Evolutionary conservation across 2,329 filamentous ascomycete species (phyloP).

Genomic region (Erysiphe neolycopersici): DNA sequence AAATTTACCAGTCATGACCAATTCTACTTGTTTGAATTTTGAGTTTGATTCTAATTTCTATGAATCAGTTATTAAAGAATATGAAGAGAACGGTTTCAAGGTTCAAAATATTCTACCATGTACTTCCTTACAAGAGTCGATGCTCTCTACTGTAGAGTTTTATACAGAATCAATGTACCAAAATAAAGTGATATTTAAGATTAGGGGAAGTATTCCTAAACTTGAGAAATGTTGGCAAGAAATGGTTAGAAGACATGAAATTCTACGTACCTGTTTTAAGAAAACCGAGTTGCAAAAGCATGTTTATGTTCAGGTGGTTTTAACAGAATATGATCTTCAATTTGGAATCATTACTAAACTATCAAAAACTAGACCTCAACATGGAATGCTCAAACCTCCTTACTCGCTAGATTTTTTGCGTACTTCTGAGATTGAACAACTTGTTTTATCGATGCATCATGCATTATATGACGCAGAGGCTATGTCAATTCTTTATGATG

Average conservation of each 20-base stretch:
- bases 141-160: conserved; percentile 35
- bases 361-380: neutral
- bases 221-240: conserved; percentile 34
- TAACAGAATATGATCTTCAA: conserved; percentile 19
- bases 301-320: conserved; percentile 47
- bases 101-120: conserved; percentile 44
- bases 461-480: conserved; percentile 69
- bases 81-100: conserved; percentile 6
- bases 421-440: conserved; percentile 1
- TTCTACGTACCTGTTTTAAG: conserved; percentile 52
- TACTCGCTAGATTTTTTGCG: conserved; percentile 7
- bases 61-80: conserved; percentile 3
- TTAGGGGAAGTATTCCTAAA: conserved; percentile 22
- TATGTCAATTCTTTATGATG: conserved; percentile 38
- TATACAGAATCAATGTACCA: conserved; percentile 30
- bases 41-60: conserved; percentile 7
- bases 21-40: conserved; percentile 3
- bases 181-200: conserved; percentile 40
- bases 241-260: conserved; percentile 40
- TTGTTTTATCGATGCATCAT: conserved; percentile 31
- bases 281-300: conserved; percentile 30
- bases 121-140: conserved; percentile 67
- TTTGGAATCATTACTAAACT: conserved; percentile 3
- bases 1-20: neutral
- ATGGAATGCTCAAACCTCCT: conserved; percentile 6